These are phyloP conservation scores for Hyaloscypha finlandica DNA, from an alignment of 495 filamentous ascomycete genomes.

Conservation along the genomic window DNA sequence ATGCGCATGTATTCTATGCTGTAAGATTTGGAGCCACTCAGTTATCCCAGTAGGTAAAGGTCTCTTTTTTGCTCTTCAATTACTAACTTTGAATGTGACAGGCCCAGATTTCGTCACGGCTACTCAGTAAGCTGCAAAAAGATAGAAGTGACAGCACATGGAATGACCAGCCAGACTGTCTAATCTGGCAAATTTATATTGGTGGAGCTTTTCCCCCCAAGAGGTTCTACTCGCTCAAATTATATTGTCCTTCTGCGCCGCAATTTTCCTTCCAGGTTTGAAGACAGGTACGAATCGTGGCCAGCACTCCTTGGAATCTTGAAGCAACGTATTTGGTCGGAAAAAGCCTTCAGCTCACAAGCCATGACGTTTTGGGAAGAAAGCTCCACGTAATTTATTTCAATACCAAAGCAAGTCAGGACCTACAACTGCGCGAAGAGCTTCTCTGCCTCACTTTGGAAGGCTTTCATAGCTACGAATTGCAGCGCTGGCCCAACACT, in stretches of 20 bases:
- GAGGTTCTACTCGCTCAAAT: slow-evolving; percentile 33
- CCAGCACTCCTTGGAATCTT: slow-evolving; percentile 33
- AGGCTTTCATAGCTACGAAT: no score
- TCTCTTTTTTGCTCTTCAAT: slow-evolving; percentile 14
- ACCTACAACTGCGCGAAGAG: no score
- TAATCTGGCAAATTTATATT: slow-evolving; percentile 42
- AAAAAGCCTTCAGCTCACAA: slow-evolving; percentile 38
- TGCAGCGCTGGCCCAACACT: no score
- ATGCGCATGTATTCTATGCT: slow-evolving; percentile 41
- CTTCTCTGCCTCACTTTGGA: no score
- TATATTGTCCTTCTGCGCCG: slow-evolving; percentile 36
- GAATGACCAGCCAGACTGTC: slow-evolving; percentile 34
- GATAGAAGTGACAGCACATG: slow-evolving; percentile 32
- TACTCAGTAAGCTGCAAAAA: slow-evolving; percentile 37
- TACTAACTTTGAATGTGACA: slow-evolving; percentile 22
- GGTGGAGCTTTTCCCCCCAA: slow-evolving; percentile 43
- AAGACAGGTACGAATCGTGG: slow-evolving; percentile 26
- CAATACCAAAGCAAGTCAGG: no score
- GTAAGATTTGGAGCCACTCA: slow-evolving; percentile 40
- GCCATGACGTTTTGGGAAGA: slow-evolving; percentile 39
- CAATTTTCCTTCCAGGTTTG: slow-evolving; percentile 28
- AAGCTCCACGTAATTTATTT: no score
- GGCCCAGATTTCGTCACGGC: slow-evolving; percentile 39
- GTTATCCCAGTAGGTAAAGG: slow-evolving; percentile 39
- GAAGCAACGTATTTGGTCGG: slow-evolving; percentile 44